Percentiles rank a stretch among this genome's conserved stretches.
Evolutionary conservation across 225 moss, liverwort and hornwort species (phyloP).

Genomic region (Rhytidiadelphus loreus): DNA sequence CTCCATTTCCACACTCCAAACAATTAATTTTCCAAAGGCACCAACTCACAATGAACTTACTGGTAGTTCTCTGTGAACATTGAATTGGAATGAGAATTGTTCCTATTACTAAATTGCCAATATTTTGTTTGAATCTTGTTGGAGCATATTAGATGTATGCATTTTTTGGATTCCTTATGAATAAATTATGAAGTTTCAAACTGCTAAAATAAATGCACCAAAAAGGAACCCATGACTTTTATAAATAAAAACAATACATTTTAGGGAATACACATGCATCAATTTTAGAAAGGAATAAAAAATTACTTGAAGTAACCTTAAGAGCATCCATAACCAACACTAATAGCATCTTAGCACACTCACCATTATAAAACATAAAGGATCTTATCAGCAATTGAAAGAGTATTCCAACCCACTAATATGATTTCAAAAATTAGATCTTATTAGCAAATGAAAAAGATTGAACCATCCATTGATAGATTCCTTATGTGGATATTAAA

Average conservation of each 20-base stretch:
- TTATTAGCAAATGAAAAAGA: too few species aligned
- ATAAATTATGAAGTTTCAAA: not conserved
- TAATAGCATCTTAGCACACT: not conserved
- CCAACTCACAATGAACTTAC: too few species aligned
- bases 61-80: fast-evolving
- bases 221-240: fast-evolving
- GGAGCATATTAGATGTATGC: not conserved
- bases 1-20: not conserved
- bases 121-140: not conserved
- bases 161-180: not conserved
- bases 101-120: not conserved
- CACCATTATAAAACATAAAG: not conserved
- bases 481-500: too few species aligned
- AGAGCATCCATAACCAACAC: fast-evolving
- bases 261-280: too few species aligned
- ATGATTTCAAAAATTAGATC: too few species aligned
- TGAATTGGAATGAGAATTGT: not conserved
- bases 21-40: fast-evolving
- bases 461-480: too few species aligned
- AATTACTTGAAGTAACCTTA: too few species aligned
- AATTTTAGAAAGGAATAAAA: too few species aligned
- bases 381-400: too few species aligned
- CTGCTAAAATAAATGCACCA: fast-evolving
- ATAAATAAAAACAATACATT: not conserved
- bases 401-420: too few species aligned